These are phyloP conservation scores for Brassica hybrid DNA, from an alignment of 441 rosid genomes.

Conservation along the genomic window DNA sequence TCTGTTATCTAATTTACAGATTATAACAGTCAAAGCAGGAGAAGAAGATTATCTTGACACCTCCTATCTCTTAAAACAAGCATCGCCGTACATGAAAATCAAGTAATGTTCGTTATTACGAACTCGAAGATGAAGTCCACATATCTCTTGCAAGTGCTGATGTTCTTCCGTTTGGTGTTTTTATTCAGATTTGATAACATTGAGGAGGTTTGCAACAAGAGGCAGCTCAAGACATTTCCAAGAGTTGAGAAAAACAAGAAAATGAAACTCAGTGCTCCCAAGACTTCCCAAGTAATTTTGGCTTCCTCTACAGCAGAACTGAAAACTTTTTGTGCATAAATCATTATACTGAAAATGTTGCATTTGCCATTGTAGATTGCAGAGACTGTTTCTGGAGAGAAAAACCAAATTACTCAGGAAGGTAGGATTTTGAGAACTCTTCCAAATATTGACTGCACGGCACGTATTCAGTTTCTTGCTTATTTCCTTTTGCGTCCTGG, in stretches of 20 bases:
- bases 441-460: too few species aligned
- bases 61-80: conserved; percentile 75
- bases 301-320: conserved; percentile 15
- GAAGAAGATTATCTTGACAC: conserved; percentile 85
- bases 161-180: conserved; percentile 18
- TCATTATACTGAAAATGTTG: neutral
- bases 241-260: conserved; percentile 60
- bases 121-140: conserved; percentile 31
- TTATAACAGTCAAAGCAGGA: conserved; percentile 82
- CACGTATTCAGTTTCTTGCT: neutral
- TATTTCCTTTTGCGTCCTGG: conserved; percentile 10
- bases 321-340: neutral
- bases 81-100: conserved; percentile 87
- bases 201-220: conserved; percentile 66
- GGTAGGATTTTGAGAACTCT: conserved; percentile 40
- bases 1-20: too few species aligned
- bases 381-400: conserved; percentile 39
- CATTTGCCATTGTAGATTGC: conserved; percentile 53
- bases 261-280: conserved; percentile 53
- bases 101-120: conserved; percentile 52
- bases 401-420: conserved; percentile 41
- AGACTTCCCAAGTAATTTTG: conserved; percentile 54
- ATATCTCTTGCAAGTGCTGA: conserved; percentile 9
- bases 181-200: conserved; percentile 64
- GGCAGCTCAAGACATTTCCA: conserved; percentile 54